Conservation (phyloP, 768 basidiomycete species). For the Boletus subcaerulescens region DNA sequence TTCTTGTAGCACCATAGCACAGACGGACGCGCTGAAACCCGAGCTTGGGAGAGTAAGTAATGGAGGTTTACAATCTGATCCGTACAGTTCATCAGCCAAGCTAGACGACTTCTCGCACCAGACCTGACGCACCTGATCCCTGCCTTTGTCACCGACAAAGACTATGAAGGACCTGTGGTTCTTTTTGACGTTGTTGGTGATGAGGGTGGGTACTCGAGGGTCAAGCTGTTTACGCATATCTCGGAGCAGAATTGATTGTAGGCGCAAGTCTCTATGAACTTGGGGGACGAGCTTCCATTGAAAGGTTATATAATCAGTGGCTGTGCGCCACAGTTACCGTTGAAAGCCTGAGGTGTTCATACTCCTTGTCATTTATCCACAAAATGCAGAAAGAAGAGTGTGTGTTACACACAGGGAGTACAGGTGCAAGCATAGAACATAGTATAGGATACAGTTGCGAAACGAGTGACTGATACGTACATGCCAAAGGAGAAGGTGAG, state of each 20-base stretch:
- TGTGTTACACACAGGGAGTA: too few relatives aligned
- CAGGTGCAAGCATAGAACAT: too few relatives aligned
- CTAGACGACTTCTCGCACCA: neutral
- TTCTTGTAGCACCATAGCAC: constrained; percentile 99
- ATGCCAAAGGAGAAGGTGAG: neutral
- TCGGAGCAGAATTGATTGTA: neutral
- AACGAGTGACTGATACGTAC: too few relatives aligned
- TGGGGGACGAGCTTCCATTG: neutral
- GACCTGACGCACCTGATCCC: constrained; percentile 71
- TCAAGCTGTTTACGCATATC: constrained; percentile 86
- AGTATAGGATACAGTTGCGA: too few relatives aligned
- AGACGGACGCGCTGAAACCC: constrained; percentile 83
- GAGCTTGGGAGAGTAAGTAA: constrained; percentile 88
- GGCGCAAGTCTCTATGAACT: neutral
- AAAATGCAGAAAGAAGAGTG: too few relatives aligned
- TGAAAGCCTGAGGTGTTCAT: too few relatives aligned
- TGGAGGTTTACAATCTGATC: constrained; percentile 89
- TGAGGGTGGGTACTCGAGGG: constrained; percentile 87
- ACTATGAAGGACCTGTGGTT: constrained; percentile 96
- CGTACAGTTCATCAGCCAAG: neutral
- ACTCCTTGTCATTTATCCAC: too few relatives aligned
- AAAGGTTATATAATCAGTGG: too few relatives aligned
- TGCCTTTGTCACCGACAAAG: constrained; percentile 89
- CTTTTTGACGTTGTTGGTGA: constrained; percentile 89
- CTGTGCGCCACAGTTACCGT: too few relatives aligned